Evolutionary conservation across 163 green algal genomes (phyloP).

Genomic region (Chlamydomonas reinhardtii): DNA sequence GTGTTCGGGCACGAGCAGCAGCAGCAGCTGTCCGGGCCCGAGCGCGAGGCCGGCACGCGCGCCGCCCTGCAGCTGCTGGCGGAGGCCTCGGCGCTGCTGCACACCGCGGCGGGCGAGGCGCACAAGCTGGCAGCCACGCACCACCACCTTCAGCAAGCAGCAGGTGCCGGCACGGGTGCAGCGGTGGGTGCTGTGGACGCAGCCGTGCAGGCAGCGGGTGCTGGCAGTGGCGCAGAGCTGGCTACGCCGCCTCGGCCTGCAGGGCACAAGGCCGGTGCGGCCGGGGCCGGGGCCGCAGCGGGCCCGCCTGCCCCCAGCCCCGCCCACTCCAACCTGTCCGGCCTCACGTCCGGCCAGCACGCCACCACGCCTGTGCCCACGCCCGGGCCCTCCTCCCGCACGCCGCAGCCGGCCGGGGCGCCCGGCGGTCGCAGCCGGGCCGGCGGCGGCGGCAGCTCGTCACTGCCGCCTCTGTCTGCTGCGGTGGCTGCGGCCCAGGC

Average conservation of each 20-base stretch:
- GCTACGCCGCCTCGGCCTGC: too few relatives aligned
- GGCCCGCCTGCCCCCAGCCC: too few relatives aligned
- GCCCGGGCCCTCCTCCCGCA: not conserved
- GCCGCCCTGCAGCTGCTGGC: constrained; percentile 13
- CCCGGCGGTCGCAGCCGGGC: not conserved
- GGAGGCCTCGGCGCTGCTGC: not conserved
- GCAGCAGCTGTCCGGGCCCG: not conserved
- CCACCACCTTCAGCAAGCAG: not conserved
- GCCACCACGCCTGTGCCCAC: not conserved
- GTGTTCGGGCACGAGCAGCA: constrained; percentile 39
- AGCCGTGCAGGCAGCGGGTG: too few relatives aligned
- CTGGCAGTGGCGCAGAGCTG: too few relatives aligned
- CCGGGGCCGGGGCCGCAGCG: too few relatives aligned
- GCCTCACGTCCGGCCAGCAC: too few relatives aligned
- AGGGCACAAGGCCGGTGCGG: too few relatives aligned
- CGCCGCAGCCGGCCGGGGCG: too few relatives aligned
- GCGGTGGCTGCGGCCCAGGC: not conserved
- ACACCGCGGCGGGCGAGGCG: constrained; percentile 4
- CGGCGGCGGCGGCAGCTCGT: constrained; percentile 15
- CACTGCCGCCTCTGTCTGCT: not conserved
- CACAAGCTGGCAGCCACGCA: not conserved
- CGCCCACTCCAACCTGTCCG: too few relatives aligned
- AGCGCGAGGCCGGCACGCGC: constrained; percentile 32
- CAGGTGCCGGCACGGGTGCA: not conserved
- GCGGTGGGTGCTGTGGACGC: not conserved